Conservation (phyloP, 2,329 filamentous ascomycete species). For the Microsporum canis region DNA sequence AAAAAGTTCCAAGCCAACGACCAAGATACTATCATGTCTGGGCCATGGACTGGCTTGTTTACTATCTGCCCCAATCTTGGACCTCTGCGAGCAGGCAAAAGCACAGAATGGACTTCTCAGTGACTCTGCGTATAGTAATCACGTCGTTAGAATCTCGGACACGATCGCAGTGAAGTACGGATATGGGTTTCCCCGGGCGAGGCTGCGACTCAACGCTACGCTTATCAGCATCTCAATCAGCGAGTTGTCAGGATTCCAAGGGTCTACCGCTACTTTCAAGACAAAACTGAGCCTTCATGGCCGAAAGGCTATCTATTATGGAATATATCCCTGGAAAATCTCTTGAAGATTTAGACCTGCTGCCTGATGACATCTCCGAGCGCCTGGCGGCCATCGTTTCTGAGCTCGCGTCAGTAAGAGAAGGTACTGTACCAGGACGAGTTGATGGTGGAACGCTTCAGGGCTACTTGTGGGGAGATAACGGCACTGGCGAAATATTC, state of each 20-base stretch:
- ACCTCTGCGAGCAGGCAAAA: background rate
- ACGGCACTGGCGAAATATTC: constrained; percentile 11
- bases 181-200: constrained; percentile 12
- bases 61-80: constrained; percentile 2
- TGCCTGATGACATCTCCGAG: constrained; percentile 10
- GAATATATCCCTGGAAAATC: constrained; percentile 17
- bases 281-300: constrained; percentile 5
- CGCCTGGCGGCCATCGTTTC: constrained; percentile 13
- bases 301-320: constrained; percentile 18
- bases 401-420: constrained; percentile 12
- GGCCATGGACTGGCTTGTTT: background rate
- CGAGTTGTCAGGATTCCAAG: constrained; percentile 16
- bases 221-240: constrained; percentile 13
- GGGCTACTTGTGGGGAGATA: constrained; percentile 18
- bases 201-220: constrained; percentile 14
- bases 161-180: constrained; percentile 16
- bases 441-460: constrained; percentile 12
- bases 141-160: constrained; percentile 12
- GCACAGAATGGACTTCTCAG: background rate
- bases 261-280: constrained; percentile 17
- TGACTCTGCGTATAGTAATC: constrained; percentile 4
- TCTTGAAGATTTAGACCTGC: constrained; percentile 11
- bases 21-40: too few relatives aligned
- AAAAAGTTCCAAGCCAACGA: too few relatives aligned
- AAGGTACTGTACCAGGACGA: constrained; percentile 12